Conservation (phyloP, 2,329 filamentous ascomycete species). For the Aspergillus fumigatus region DNA sequence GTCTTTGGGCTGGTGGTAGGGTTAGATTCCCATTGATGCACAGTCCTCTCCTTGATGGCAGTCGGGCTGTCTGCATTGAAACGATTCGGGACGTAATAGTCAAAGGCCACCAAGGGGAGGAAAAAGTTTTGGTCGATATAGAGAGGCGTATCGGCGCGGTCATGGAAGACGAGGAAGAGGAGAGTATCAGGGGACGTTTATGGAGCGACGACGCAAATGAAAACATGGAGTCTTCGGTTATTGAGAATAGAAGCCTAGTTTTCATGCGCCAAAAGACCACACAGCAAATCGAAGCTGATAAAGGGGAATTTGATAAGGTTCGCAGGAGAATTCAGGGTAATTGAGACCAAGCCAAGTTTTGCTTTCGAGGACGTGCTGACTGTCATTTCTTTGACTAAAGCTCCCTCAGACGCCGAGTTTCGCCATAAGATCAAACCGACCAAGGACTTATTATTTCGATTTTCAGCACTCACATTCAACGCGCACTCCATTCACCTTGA, state of each 20-base stretch:
- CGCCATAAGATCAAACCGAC: conserved; percentile 61
- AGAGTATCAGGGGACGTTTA: conserved; percentile 37
- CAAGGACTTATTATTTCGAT: conserved; percentile 74
- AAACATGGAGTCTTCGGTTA: conserved; percentile 42
- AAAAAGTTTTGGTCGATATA: conserved; percentile 58
- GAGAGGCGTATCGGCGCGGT: conserved; percentile 49
- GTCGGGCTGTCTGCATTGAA: conserved; percentile 43
- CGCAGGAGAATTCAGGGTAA: conserved; percentile 34
- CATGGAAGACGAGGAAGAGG: conserved; percentile 31
- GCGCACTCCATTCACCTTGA: conserved; percentile 89
- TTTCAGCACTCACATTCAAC: conserved; percentile 87
- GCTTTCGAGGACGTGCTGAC: conserved; percentile 15
- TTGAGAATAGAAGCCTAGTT: conserved; percentile 59
- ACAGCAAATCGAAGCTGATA: conserved; percentile 28
- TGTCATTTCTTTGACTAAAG: conserved; percentile 25
- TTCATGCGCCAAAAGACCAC: conserved; percentile 54
- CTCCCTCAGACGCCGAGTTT: conserved; percentile 50
- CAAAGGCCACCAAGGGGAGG: conserved; percentile 49
- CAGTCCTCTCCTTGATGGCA: conserved; percentile 29
- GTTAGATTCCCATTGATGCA: conserved; percentile 49
- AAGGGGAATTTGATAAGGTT: conserved; percentile 17
- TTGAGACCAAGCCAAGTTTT: conserved; percentile 10
- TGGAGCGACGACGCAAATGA: conserved; percentile 42
- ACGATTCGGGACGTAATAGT: conserved; percentile 45
- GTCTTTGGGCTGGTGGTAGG: conserved; percentile 85